A percentile compares a stretch with the other conserved stretches of the same genome.
phyloP scores from a whole-genome alignment of 2,329 filamentous ascomycete genomes.

The Coleophoma crateriformis region DNA sequence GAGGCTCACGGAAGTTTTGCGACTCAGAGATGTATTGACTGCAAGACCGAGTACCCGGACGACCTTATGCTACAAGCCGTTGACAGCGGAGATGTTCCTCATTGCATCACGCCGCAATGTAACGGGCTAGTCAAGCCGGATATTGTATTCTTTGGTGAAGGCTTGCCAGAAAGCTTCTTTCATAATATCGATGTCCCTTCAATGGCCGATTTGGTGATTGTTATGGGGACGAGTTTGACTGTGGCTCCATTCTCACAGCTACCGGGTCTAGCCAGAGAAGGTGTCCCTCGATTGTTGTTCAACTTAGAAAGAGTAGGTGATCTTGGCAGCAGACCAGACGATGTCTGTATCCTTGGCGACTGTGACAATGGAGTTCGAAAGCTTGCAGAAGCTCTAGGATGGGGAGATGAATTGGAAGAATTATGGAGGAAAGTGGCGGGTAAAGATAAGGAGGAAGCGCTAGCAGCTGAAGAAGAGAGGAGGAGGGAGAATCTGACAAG shows the following conservation, averaged over 20 bases:
- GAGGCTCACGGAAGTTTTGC: constrained; percentile 97
- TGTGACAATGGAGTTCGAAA: constrained; percentile 78
- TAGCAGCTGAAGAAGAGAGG: constrained; percentile 27
- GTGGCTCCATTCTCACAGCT: constrained; percentile 88
- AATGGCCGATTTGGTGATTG: constrained; percentile 70
- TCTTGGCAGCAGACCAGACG: constrained; percentile 71
- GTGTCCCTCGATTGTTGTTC: constrained; percentile 73
- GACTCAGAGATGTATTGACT: constrained; percentile 85
- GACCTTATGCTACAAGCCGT: constrained; percentile 70
- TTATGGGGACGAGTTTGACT: constrained; percentile 82
- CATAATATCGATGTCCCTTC: constrained; percentile 46
- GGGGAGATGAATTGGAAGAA: constrained; percentile 75
- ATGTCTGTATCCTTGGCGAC: constrained; percentile 76
- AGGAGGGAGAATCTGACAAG: constrained; percentile 23
- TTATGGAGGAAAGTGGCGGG: constrained; percentile 66
- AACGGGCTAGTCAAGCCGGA: constrained; percentile 74
- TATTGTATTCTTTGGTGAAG: constrained; percentile 79
- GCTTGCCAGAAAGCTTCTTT: constrained; percentile 61
- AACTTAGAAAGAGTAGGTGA: constrained; percentile 81
- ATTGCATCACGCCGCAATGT: constrained; percentile 58
- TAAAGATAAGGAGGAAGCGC: constrained; percentile 48
- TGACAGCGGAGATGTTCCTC: constrained; percentile 60
- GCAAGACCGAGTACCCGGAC: constrained; percentile 65
- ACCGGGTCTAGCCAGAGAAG: constrained; percentile 56
- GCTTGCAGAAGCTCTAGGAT: constrained; percentile 76